Base-by-base conservation (phyloP, 2,329 filamentous ascomycete species). In the Sclerotinia glacialis region DNA sequence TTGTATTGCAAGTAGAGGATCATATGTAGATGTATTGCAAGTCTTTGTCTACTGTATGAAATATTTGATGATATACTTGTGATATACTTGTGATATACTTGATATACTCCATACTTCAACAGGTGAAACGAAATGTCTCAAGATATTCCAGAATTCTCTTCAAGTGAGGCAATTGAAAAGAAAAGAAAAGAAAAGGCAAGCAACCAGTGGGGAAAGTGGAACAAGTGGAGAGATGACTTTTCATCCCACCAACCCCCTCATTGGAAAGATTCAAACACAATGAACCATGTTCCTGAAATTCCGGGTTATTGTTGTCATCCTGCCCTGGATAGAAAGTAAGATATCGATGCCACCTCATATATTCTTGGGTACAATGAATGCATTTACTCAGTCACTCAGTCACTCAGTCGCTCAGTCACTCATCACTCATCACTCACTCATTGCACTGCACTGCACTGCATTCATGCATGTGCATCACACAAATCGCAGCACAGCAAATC, bases 291-390 rank as follows among this genome's bases (percentile, higher is more conserved):
- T 60, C 58, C 44, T 60, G 44, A 37, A 49, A 60, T 26, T 26
- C 44, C n/a, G 44, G 44, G 26, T 34, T 40, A 40, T 40, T 40
- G 28, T 37, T 47, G 56, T 49, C 56, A 60, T 49, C 58, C 37
- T 16, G 16, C 37, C 21, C 34, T 40, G 14, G 9, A 12, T 53
- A n/a, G n/a, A 7, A 34, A 37, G 12, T 16, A 23, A 16, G 16
- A 28, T 58, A 7, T 31, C 18, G 12, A 26, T 60, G 58, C 58
- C 58, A 60, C 58, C 58, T 60, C 58, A 60, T 50, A 49, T 49
- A 47, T 59, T 44, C 42, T 37, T 18, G 53, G 53, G 34, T 14
- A 56, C 40, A 42, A 42, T 40, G 37, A 42, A 42, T 40, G 37
- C 14, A 42, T n/a, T 40, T 34, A 40, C 28, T 6, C 50, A 59